Conservation (phyloP, 768 basidiomycete species). For the Symmetrospora coprosmae region DNA sequence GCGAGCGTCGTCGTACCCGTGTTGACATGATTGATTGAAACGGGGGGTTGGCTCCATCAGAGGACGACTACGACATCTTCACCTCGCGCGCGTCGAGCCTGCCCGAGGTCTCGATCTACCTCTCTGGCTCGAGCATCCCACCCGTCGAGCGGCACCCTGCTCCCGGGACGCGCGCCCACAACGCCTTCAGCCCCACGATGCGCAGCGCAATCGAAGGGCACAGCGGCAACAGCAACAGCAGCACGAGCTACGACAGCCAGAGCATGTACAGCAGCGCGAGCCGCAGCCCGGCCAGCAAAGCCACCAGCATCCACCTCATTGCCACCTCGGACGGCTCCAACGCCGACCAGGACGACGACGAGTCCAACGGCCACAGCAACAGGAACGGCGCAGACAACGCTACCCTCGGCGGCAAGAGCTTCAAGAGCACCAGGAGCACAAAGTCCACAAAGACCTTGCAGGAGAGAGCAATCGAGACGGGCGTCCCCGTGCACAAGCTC, state of each 20-base stretch:
- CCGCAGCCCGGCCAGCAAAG: slow-evolving; percentile 21
- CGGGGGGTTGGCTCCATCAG: slow-evolving; percentile 19
- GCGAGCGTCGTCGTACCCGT: background rate
- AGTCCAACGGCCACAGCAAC: slow-evolving; percentile 28
- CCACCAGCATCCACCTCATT: slow-evolving; percentile 31
- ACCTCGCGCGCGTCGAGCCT: background rate
- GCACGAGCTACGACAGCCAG: slow-evolving; percentile 18
- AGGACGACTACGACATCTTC: slow-evolving; percentile 33
- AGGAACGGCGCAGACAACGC: no score
- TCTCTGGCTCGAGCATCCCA: slow-evolving; percentile 26
- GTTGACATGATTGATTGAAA: no score
- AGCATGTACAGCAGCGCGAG: slow-evolving; percentile 20
- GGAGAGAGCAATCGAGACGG: slow-evolving; percentile 21
- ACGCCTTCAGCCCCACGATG: slow-evolving; percentile 10
- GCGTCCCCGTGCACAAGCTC: slow-evolving; percentile 33
- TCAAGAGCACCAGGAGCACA: background rate
- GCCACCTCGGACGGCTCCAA: slow-evolving; percentile 23
- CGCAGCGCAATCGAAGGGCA: background rate
- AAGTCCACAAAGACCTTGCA: slow-evolving; percentile 20
- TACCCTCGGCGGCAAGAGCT: slow-evolving; percentile 26
- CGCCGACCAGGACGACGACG: slow-evolving; percentile 7
- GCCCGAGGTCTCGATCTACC: slow-evolving; percentile 21
- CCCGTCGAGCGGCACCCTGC: slow-evolving; percentile 28
- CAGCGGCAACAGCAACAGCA: slow-evolving; percentile 2
- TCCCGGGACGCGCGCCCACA: slow-evolving; percentile 23